Percentiles rank a stretch among this genome's conserved stretches.
Conservation (phyloP, 208 protist species). For the Acanthamoeba triangularis region DNA sequence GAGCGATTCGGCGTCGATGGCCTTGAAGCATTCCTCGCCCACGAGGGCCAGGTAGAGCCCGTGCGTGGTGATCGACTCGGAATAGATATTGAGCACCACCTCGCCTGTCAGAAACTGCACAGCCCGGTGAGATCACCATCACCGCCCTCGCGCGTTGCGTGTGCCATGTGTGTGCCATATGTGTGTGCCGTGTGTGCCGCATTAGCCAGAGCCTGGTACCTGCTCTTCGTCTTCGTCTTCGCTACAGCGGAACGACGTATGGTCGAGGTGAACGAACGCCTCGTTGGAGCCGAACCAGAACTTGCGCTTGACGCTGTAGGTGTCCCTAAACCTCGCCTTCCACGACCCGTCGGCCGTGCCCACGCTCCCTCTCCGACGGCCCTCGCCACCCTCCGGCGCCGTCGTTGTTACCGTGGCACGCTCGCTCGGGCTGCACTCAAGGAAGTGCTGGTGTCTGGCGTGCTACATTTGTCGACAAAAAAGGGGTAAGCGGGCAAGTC, state of each 20-base stretch:
- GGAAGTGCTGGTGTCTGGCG: not conserved
- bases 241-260: not conserved
- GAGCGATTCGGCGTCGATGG: conserved; percentile 58
- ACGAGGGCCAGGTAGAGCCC: conserved; percentile 40
- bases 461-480: not conserved
- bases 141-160: not conserved
- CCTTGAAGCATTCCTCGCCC: conserved; percentile 56
- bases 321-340: not conserved
- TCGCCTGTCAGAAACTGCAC: conserved; percentile 16
- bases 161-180: too few relatives aligned
- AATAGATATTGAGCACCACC: conserved; percentile 43
- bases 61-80: conserved; percentile 40
- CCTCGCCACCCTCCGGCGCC: not conserved
- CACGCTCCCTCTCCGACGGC: not conserved
- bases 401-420: too few relatives aligned
- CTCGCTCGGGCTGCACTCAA: not conserved
- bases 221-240: not conserved
- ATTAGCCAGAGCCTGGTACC: not conserved
- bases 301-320: conserved; percentile 26
- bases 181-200: not conserved
- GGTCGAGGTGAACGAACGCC: conserved; percentile 9
- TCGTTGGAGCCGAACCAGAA: conserved; percentile 69
- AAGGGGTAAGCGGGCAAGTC: not conserved
- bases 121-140: not conserved
- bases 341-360: not conserved